Base-by-base conservation (phyloP, 2,329 filamentous ascomycete genomes). In the Metarhizium robertsii region DNA sequence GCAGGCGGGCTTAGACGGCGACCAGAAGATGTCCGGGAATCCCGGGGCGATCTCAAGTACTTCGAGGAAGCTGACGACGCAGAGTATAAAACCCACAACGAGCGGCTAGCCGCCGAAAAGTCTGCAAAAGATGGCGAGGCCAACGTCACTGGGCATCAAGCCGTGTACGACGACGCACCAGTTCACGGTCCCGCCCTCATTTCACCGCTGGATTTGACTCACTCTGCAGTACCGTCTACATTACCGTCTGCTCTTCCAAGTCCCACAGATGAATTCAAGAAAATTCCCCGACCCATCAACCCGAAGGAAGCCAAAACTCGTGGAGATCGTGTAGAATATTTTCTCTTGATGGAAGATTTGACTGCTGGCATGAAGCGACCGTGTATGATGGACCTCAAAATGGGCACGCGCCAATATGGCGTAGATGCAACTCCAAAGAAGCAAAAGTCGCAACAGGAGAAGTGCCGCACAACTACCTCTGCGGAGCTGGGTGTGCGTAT, bases 401-500 rank as follows among this genome's bases (percentile, higher is more conserved):
- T 99, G 94, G 94, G 94, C 20, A 99, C 94, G 7, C 86, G 94
- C 2, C 94, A 99, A 67, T 97, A 96, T 68, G 94, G 94, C 7
- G 84, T 97, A 13, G 92, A 97, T 62, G 94, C 94, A 2, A 85
- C 81, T 53, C 85, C 90, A 47, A 95, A 95, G 76, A 99, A 99
- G 71, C 89, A 92, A 65, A 85, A 87, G 58, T 97, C 94, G 0
- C 94, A 99, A 70, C 84, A 90, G 56, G 86, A 90, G 62, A 99
- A 99, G 71, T 97, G 94, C 70, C 87, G 89, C 60, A 86, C 83
- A 60, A 99, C 94, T 0, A 99, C 94, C 0, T 97, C 94, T 7
- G 85, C 86, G 57, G 86, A 95, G 68, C 81, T 99, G 0, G 94
- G 94, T 4, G 94, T 99, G 2, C 85, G 94, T 20, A 86, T 99